These are phyloP conservation scores for Eimeria sp. DNA, from an alignment of 169 alveolate genomes.

Conservation along the genomic window DNA sequence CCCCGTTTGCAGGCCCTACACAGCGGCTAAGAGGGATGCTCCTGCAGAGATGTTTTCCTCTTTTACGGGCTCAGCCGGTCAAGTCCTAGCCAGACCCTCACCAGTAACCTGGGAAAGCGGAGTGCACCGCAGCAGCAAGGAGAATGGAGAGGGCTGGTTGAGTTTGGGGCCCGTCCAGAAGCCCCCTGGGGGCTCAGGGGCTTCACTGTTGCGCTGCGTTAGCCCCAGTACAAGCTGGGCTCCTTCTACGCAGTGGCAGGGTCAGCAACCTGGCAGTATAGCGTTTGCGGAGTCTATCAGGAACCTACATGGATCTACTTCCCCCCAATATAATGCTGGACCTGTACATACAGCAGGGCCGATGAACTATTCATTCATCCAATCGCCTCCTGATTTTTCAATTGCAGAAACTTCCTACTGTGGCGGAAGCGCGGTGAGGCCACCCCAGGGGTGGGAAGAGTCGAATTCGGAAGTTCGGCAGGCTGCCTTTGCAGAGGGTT, in stretches of 20 bases:
- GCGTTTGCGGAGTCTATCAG: not conserved
- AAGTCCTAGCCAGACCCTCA: not conserved
- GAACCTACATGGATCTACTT: not conserved
- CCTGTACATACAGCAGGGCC: constrained; percentile 1
- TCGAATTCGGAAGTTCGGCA: not conserved
- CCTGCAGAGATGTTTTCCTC: not conserved
- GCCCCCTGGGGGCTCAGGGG: not conserved
- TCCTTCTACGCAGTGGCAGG: not conserved
- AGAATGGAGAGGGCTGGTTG: not conserved
- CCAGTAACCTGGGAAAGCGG: not conserved
- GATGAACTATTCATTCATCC: not conserved
- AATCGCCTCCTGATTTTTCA: not conserved
- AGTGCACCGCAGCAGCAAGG: not conserved
- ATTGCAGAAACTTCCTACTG: not conserved
- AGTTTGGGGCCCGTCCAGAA: not conserved
- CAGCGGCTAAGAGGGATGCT: not conserved
- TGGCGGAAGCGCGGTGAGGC: not conserved
- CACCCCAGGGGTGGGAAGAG: not conserved
- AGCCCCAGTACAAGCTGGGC: not conserved
- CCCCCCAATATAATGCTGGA: not conserved
- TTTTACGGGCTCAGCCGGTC: not conserved
- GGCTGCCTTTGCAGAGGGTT: not conserved
- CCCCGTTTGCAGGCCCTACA: not conserved
- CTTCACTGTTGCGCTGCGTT: not conserved
- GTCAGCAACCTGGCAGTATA: not conserved